phyloP scores from a whole-genome alignment of 345 rosid species.

The Gossypioides kirkii region DNA sequence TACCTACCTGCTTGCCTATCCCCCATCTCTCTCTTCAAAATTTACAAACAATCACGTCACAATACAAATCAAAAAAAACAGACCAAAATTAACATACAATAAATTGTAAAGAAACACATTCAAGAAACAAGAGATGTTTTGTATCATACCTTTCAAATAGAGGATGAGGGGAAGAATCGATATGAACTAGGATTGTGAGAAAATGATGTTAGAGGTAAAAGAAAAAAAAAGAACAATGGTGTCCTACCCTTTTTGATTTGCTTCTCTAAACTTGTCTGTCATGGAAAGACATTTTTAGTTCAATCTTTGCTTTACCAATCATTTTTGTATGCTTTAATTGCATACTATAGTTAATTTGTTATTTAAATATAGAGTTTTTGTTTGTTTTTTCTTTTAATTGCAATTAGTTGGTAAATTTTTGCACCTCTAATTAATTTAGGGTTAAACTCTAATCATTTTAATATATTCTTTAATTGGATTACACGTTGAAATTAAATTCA shows the following conservation, averaged over 20 bases:
- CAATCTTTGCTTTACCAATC: constrained; percentile 10
- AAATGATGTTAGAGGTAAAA: neutral
- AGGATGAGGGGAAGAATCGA: constrained; percentile 22
- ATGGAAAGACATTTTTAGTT: constrained; percentile 12
- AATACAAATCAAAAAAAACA: neutral
- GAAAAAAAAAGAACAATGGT: neutral
- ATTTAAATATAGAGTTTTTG: neutral
- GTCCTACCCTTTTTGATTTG: constrained; percentile 1
- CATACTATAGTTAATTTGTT: neutral
- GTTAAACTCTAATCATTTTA: too few relatives aligned
- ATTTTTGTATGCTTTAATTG: constrained; percentile 2
- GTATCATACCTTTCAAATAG: constrained; percentile 19
- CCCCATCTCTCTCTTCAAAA: constrained; percentile 39
- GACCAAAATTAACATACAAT: neutral
- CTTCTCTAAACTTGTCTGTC: neutral
- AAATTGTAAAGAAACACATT: neutral
- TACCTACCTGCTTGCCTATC: constrained; percentile 39
- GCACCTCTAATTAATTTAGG: neutral
- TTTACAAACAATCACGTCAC: neutral
- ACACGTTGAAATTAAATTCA: too few relatives aligned
- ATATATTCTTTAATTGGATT: too few relatives aligned
- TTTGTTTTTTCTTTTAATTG: neutral
- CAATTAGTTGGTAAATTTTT: neutral
- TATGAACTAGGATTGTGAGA: neutral
- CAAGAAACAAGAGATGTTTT: neutral